Evolutionary conservation across 108 stramenopile species (phyloP).

Genomic region (Nitzschia putrida): DNA sequence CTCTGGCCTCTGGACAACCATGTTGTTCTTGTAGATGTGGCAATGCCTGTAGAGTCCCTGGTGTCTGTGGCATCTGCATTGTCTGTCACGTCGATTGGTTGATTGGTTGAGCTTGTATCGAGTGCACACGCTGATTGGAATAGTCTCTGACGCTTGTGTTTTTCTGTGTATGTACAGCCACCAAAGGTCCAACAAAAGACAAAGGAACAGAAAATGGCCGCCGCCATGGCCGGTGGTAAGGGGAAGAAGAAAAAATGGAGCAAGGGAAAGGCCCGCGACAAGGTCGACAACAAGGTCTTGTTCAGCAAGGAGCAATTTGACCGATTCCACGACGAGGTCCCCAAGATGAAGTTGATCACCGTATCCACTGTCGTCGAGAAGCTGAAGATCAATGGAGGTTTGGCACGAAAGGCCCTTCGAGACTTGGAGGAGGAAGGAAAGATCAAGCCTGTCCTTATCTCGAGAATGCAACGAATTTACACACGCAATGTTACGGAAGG

Average conservation of each 20-base stretch:
- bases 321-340: conserved; percentile 93
- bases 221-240: conserved; percentile 99
- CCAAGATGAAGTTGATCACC: conserved; percentile 99
- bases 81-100: background rate
- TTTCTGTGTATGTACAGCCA: conserved; percentile 51
- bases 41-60: too few relatives aligned
- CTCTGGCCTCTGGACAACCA: too few relatives aligned
- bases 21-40: too few relatives aligned
- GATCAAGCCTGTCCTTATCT: conserved; percentile 90
- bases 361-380: conserved; percentile 96
- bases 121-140: background rate
- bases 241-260: conserved; percentile 99
- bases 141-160: background rate
- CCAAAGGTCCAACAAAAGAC: conserved; percentile 99
- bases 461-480: conserved; percentile 95
- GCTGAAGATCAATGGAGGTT: conserved; percentile 96
- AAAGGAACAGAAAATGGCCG: conserved; percentile 99
- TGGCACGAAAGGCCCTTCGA: conserved; percentile 93
- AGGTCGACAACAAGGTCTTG: conserved; percentile 99
- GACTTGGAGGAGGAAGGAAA: conserved; percentile 93
- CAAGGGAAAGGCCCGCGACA: conserved; percentile 99
- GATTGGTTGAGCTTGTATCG: background rate
- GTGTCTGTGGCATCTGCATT: too few relatives aligned
- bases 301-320: conserved; percentile 97
- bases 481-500: conserved; percentile 89